Evolutionary conservation across 441 rosid species (phyloP).

Genomic region (Pelargonium fulgidum): DNA sequence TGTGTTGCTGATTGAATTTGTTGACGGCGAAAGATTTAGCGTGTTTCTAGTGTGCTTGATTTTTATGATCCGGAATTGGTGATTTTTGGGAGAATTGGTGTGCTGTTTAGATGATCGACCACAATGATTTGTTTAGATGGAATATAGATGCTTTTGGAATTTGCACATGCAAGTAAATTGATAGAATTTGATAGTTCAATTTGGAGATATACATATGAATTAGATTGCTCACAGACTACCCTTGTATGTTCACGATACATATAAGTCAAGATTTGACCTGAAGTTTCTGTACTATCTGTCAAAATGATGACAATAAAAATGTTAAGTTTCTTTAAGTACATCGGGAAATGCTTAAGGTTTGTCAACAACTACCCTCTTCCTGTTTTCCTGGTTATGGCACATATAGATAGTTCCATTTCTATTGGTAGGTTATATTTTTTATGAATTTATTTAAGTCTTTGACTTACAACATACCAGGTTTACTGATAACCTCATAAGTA

Average conservation of each 20-base stretch:
- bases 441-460: too few species aligned
- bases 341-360: too few species aligned
- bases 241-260: not conserved
- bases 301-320: not conserved
- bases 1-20: too few species aligned
- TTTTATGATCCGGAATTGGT: not conserved
- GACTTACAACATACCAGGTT: too few species aligned
- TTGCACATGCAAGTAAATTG: not conserved
- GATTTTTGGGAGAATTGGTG: not conserved
- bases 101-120: not conserved
- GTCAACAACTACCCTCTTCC: too few species aligned
- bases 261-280: not conserved
- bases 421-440: too few species aligned
- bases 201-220: not conserved
- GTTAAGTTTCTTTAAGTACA: not conserved
- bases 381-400: too few species aligned
- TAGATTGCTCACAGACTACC: not conserved
- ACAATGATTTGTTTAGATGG: too few species aligned
- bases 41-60: not conserved
- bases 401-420: too few species aligned
- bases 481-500: not conserved
- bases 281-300: conserved; percentile 1
- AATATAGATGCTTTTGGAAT: too few species aligned
- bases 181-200: not conserved
- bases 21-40: not conserved